phyloP scores from a whole-genome alignment of 192 early-diverging fungal genomes.

The Coemansia sp. region DNA sequence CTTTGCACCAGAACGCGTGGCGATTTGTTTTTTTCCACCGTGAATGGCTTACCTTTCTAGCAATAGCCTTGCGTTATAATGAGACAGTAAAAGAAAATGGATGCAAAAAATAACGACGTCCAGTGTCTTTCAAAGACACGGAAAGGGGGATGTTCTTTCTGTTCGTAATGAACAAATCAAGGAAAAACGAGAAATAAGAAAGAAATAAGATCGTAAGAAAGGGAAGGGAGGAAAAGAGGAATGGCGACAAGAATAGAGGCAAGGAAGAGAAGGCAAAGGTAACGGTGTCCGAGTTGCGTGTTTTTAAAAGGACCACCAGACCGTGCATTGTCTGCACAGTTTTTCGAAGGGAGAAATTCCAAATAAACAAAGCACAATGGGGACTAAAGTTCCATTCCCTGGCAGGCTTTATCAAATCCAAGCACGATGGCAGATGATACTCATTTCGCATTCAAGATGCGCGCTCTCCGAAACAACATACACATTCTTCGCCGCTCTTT shows the following conservation, averaged over 20 bases:
- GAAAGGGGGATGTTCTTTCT: background rate
- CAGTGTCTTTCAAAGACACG: constrained; percentile 6
- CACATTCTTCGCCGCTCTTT: background rate
- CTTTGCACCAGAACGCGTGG: background rate
- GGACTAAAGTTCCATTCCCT: no score
- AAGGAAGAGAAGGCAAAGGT: background rate
- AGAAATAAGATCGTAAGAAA: constrained; percentile 8
- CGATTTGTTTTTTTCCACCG: background rate
- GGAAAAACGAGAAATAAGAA: constrained; percentile 5
- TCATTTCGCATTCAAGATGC: background rate
- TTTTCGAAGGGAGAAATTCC: background rate
- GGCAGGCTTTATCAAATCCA: no score
- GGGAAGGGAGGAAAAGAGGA: constrained; percentile 1
- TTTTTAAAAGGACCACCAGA: background rate
- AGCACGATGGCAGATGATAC: background rate
- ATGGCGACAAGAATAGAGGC: background rate
- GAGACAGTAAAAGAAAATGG: background rate
- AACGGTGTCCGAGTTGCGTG: background rate
- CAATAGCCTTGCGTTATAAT: background rate
- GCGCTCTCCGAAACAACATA: background rate
- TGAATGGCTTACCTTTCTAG: constrained; percentile 1
- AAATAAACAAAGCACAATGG: background rate
- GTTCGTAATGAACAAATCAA: background rate
- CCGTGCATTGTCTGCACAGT: no score
- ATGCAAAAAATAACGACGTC: background rate